Evolutionary conservation across 2,329 filamentous ascomycete genomes (phyloP).

Genomic region (Ophiosphaerella korrae): DNA sequence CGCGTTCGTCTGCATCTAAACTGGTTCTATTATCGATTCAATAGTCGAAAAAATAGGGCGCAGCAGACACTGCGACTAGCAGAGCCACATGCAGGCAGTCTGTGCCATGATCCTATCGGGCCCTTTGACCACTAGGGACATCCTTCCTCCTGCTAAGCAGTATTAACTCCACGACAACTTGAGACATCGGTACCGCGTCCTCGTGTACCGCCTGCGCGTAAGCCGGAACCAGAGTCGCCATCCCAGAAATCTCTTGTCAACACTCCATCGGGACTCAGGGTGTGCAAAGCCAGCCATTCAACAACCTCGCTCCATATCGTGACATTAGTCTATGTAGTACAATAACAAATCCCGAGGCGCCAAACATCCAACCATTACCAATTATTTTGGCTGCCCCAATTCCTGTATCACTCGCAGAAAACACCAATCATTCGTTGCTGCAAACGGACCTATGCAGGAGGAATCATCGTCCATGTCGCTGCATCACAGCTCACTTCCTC

Average conservation of each 20-base stretch:
- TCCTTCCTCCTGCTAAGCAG: slow-evolving; percentile 1
- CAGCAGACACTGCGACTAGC: neutral
- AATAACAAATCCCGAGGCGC: slow-evolving; percentile 6
- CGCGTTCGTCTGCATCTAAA: neutral
- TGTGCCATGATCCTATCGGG: slow-evolving; percentile 6
- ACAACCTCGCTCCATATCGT: slow-evolving; percentile 5
- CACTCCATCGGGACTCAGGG: neutral
- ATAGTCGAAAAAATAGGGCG: slow-evolving; percentile 3
- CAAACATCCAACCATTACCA: slow-evolving; percentile 2
- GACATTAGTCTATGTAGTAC: slow-evolving; percentile 4
- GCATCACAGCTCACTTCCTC: slow-evolving; percentile 78
- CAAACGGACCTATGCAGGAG: slow-evolving; percentile 42
- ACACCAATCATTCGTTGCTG: neutral
- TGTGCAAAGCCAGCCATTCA: neutral
- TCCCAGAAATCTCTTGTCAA: neutral
- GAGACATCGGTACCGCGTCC: neutral
- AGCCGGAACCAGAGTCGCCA: neutral
- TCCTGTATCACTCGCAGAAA: neutral
- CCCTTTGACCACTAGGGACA: slow-evolving; percentile 1
- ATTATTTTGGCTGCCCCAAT: neutral
- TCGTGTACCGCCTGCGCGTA: neutral
- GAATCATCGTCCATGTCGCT: slow-evolving; percentile 64
- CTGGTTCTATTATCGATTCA: slow-evolving; percentile 4
- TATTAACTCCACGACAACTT: neutral
- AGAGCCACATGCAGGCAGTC: too few species aligned